Percentiles rank a stretch among this genome's conserved stretches.
These are phyloP conservation scores for Chenopodium suecicum DNA, from an alignment of 148 eudicot genomes.

Conservation along the genomic window DNA sequence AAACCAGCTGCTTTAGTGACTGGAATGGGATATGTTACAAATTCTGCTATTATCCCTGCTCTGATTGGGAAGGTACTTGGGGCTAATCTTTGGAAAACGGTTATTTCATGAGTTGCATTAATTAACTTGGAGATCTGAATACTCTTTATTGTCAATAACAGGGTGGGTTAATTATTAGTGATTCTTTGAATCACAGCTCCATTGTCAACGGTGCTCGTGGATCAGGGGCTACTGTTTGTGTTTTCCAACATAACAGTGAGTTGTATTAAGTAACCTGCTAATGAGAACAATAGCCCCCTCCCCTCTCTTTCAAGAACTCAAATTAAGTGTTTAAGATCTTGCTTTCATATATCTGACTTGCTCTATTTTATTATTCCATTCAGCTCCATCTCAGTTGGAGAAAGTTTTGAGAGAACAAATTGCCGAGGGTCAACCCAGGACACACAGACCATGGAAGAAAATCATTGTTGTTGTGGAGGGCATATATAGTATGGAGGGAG, in stretches of 20 bases:
- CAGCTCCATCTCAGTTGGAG: slow-evolving; percentile 90
- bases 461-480: slow-evolving; percentile 96
- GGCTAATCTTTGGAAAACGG: neutral
- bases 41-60: slow-evolving; percentile 90
- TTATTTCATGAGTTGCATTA: neutral
- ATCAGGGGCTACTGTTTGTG: slow-evolving; percentile 82
- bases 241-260: slow-evolving; percentile 97
- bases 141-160: slow-evolving; percentile 33
- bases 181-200: slow-evolving; percentile 95
- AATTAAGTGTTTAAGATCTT: neutral
- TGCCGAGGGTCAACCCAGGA: slow-evolving; percentile 93
- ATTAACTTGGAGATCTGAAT: neutral
- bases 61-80: slow-evolving; percentile 73
- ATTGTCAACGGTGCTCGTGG: slow-evolving; percentile 98
- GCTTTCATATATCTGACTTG: slow-evolving; percentile 5
- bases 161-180: slow-evolving; percentile 96
- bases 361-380: slow-evolving; percentile 9
- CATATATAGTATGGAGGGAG: slow-evolving; percentile 99
- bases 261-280: slow-evolving; percentile 12
- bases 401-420: slow-evolving; percentile 86
- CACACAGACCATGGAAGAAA: slow-evolving; percentile 99
- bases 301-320: neutral
- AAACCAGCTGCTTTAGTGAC: slow-evolving; percentile 82
- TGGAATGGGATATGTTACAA: slow-evolving; percentile 97
- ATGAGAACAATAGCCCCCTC: neutral